A percentile compares a stretch with the other conserved stretches of the same genome.
phyloP scores from a whole-genome alignment of 768 basidiomycete genomes.

The Pulveroboletus frians region DNA sequence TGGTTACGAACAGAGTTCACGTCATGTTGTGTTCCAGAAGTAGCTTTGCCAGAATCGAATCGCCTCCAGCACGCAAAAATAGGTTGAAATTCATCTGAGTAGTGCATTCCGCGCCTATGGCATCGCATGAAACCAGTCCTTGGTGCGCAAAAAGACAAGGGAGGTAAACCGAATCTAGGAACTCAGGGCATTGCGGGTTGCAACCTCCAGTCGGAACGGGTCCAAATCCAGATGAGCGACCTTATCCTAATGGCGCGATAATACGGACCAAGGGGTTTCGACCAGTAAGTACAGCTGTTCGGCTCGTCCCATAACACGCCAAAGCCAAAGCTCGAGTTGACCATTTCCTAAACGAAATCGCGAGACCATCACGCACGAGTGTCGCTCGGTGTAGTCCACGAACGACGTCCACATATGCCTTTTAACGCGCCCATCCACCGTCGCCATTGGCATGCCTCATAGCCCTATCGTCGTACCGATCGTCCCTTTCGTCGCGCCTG shows the following conservation, averaged over 20 bases:
- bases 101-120: conserved; percentile 2
- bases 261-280: conserved; percentile 35
- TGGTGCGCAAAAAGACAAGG: conserved; percentile 5
- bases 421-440: conserved; percentile 71
- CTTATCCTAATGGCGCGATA: conserved; percentile 30
- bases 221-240: conserved; percentile 25
- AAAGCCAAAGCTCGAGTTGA: conserved; percentile 36
- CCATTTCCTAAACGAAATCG: conserved; percentile 49
- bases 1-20: conserved; percentile 7
- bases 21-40: background rate
- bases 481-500: conserved; percentile 82
- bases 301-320: conserved; percentile 34
- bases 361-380: conserved; percentile 35
- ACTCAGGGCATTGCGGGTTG: conserved; percentile 17
- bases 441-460: conserved; percentile 74
- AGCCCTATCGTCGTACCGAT: conserved; percentile 71
- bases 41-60: background rate
- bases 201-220: conserved; percentile 16
- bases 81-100: background rate
- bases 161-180: conserved; percentile 5
- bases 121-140: conserved; percentile 13
- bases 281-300: conserved; percentile 38
- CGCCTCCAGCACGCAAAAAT: conserved; percentile 5
- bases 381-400: conserved; percentile 29
- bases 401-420: conserved; percentile 33